Evolutionary conservation across 2,329 filamentous ascomycete species (phyloP).

Genomic region (Sclerotinia borealis): DNA sequence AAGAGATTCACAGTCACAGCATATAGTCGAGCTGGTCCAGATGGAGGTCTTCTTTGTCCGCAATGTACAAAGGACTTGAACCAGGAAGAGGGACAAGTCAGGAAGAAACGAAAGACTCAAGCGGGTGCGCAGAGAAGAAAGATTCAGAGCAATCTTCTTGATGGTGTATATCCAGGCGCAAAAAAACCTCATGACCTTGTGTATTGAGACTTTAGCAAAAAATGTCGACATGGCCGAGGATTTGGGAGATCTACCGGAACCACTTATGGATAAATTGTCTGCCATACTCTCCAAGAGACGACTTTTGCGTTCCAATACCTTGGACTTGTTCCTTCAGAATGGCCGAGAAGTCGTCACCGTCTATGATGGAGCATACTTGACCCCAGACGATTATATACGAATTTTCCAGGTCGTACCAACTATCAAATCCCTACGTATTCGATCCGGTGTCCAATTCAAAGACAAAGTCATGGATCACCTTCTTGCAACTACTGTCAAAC

Average conservation of each 20-base stretch:
- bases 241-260: slow-evolving; percentile 52
- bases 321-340: slow-evolving; percentile 52
- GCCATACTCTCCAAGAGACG: slow-evolving; percentile 55
- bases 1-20: slow-evolving; percentile 91
- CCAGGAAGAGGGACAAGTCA: slow-evolving; percentile 56
- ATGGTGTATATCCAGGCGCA: slow-evolving; percentile 62
- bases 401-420: slow-evolving; percentile 72
- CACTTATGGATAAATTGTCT: slow-evolving; percentile 52
- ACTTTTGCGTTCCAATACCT: slow-evolving; percentile 46
- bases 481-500: slow-evolving; percentile 58
- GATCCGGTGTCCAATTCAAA: slow-evolving; percentile 88
- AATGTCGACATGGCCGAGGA: slow-evolving; percentile 58
- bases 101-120: slow-evolving; percentile 49
- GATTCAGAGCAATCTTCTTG: slow-evolving; percentile 76
- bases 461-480: slow-evolving; percentile 78
- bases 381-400: slow-evolving; percentile 68
- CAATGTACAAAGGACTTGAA: slow-evolving; percentile 72
- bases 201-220: slow-evolving; percentile 55
- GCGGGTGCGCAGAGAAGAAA: slow-evolving; percentile 59
- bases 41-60: slow-evolving; percentile 79
- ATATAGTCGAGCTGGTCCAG: slow-evolving; percentile 74
- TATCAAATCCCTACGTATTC: slow-evolving; percentile 65
- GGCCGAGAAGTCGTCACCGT: slow-evolving; percentile 46
- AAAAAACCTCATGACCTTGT: slow-evolving; percentile 64
- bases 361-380: slow-evolving; percentile 59